These are phyloP conservation scores for Boletus rubescentipes DNA, from an alignment of 768 basidiomycete genomes.

Conservation along the genomic window DNA sequence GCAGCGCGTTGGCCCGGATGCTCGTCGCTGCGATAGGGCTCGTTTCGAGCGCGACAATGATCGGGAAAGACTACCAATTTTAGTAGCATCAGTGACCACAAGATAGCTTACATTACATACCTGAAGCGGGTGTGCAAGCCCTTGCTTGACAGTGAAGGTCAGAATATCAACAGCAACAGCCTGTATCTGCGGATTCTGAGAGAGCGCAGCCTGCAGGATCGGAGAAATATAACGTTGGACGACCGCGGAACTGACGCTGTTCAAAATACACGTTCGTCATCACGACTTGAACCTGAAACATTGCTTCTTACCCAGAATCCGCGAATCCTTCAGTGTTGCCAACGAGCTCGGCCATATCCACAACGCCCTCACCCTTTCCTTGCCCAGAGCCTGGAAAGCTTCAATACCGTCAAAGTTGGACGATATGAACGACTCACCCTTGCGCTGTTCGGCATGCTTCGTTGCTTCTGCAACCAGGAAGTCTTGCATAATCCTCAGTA, in stretches of 20 bases:
- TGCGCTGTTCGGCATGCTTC: slow-evolving; percentile 73
- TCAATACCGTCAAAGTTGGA: not conserved
- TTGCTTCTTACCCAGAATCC: slow-evolving; percentile 82
- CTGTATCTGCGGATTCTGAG: slow-evolving; percentile 69
- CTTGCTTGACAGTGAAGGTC: slow-evolving; percentile 91
- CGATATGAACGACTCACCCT: slow-evolving; percentile 41
- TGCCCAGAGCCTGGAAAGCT: slow-evolving; percentile 16
- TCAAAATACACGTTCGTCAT: slow-evolving; percentile 2
- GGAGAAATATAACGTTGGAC: slow-evolving; percentile 88
- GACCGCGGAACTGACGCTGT: slow-evolving; percentile 89
- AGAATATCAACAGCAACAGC: slow-evolving; percentile 86
- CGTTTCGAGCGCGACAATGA: slow-evolving; percentile 93
- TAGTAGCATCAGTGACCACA: not conserved
- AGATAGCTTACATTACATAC: slow-evolving; percentile 39
- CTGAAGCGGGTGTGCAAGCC: slow-evolving; percentile 91
- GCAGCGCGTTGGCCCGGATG: slow-evolving; percentile 75
- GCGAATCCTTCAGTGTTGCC: slow-evolving; percentile 96
- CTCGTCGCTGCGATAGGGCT: slow-evolving; percentile 60
- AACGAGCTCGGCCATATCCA: slow-evolving; percentile 92
- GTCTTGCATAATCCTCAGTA: slow-evolving; percentile 89
- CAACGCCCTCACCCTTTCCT: slow-evolving; percentile 37
- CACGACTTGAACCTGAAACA: not conserved
- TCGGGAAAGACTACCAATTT: slow-evolving; percentile 72
- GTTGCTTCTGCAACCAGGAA: slow-evolving; percentile 82
- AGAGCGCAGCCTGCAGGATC: slow-evolving; percentile 80